Evolutionary conservation across 257 asterid genomes (phyloP), one percentile per base, ranked within the genome.

Genomic region (Catharanthus roseus): DNA sequence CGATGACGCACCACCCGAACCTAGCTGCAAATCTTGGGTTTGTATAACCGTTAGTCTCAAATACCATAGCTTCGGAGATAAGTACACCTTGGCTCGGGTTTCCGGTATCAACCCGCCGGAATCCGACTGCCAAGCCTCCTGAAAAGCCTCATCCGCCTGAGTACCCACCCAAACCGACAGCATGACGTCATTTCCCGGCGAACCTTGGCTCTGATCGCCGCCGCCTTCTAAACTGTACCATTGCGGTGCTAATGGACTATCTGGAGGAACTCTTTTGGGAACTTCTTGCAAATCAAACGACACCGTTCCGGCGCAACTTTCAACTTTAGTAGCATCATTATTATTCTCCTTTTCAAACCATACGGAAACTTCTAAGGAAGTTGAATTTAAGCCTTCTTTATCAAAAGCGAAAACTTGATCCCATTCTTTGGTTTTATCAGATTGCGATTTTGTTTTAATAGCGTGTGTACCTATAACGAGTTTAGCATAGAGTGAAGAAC

Each of bases 11-110:
- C 50, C 62, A 39, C 79, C 85, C 73, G 90, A 74, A 39, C 88
- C 89, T 24, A 88, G 69, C 83, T 88, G 95, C 77, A 92, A 79
- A 51, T 92, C 98, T 54, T 92, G 98, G 93, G 96, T 89, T 88
- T 92, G 97, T 90, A 92, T 92, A 77, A 92, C 97, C 90, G 97
- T 90, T 90, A 92, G 85, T 13, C 97, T 86, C 79, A 92, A 79
- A 79, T 92, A 92, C 98, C 98, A 92, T 69, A 90, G 96, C 93
- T 85, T 92, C 74, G 98, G 98, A 68, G 98, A 90, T 64, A 92
- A 69, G 84, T 92, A 92, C 2, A 92, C 96, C 78, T 90, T 88
- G 74, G 98, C 92, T 87, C 97, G 95, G 81, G 96, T 92, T 75
- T 90, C 96, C 76, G 96, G 95, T 63, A 92, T 84, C 81, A 90